Conservation (phyloP, 169 alveolate genomes). For the Cryptosporidium ubiquitum region DNA sequence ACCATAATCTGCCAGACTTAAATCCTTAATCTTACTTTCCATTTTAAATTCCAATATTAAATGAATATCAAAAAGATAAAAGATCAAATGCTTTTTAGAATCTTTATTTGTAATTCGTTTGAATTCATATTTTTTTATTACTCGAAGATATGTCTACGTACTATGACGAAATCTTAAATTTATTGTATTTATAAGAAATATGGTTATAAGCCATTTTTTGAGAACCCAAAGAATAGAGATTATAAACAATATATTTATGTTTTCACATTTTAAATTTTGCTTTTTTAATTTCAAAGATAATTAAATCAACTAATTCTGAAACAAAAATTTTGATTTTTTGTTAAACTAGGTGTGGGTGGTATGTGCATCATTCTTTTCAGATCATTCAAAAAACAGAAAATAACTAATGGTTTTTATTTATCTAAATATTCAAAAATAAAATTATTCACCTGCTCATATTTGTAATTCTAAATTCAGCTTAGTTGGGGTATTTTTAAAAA, state of each 20-base stretch:
- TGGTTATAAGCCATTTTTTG: no score
- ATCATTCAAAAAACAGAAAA: background rate
- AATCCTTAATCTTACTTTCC: conserved; percentile 86
- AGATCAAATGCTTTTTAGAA: background rate
- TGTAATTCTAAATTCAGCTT: background rate
- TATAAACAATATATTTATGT: no score
- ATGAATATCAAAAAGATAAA: background rate
- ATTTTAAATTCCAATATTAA: background rate
- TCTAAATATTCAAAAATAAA: no score
- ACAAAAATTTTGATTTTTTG: no score
- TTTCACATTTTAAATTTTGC: no score
- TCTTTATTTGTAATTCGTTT: background rate
- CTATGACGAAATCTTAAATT: no score
- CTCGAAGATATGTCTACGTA: background rate
- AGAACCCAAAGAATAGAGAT: background rate
- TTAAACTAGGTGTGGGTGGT: background rate
- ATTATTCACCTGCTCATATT: no score
- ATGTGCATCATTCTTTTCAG: background rate
- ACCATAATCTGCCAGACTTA: conserved; percentile 92
- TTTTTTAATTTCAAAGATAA: background rate
- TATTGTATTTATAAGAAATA: background rate
- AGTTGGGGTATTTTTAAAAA: no score
- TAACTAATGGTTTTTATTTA: no score
- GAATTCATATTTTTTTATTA: background rate
- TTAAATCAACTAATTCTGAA: background rate